Evolutionary conservation across 2,329 filamentous ascomycete genomes (phyloP), one percentile per base, ranked within the genome.

Genomic region (Ascochyta rabiei): DNA sequence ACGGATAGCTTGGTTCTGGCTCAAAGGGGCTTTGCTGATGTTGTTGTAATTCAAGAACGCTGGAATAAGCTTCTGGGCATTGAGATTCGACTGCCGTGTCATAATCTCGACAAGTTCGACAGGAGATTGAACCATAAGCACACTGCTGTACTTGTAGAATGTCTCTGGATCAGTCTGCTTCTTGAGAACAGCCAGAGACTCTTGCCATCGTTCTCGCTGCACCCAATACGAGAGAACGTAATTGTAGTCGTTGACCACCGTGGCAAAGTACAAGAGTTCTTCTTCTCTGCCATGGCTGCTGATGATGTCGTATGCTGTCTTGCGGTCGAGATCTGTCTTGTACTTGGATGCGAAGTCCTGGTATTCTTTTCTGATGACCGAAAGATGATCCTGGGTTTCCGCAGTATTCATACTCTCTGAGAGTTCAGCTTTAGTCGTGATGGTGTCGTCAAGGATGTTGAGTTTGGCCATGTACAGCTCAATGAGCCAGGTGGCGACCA

Each of bases 391-490:
- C 62, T 86, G 83, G 1, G 88, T 89, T 56, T 93, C 87, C 2
- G 84, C 83, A 0, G 88, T 84, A 65, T 88, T 91, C 35, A 87
- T 79, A 30, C 84, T 86, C 59, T 92, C 90, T 0, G 86, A 84
- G 19, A 93, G 77, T 71, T 96, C 92, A 0, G 91, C 90, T 67
- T 91, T 90, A 0, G 93, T 96, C 34, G 93, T 89, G 60, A 98
- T 93, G 2, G 90, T 93, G 75, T 99, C 95, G 69, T 99, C 95
- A 3, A 99, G 82, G 3, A 90, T 89, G 72, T 99, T 97, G 37
- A 99, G 83, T 76, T 96, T 97, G 5, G 92, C 90, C 92, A 99
- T 99, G 75, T 93, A 99, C 2, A 98, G 84, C 75, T 99, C 95
- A 9, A 97, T 83, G 38, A 99, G 83, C 95, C 95, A 99, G 62